Evolutionary conservation across 768 basidiomycete genomes (phyloP).

Genomic region (Heimioporus sp.): DNA sequence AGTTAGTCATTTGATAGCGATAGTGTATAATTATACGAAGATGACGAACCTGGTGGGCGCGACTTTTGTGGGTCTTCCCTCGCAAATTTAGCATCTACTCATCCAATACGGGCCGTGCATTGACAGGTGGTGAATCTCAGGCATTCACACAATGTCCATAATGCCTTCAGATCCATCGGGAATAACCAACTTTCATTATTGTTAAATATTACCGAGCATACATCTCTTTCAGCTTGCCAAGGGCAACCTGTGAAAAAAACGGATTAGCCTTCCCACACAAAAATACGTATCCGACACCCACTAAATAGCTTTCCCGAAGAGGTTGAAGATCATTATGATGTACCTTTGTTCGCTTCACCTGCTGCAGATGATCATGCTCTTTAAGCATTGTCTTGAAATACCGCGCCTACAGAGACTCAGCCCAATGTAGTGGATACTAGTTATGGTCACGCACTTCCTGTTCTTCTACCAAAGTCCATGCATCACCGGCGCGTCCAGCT

Average conservation of each 20-base stretch:
- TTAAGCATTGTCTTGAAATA: constrained; percentile 86
- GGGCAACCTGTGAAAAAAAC: constrained; percentile 22
- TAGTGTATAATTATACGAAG: not conserved
- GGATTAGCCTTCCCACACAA: constrained; percentile 1
- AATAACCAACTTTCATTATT: not conserved
- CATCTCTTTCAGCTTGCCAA: constrained; percentile 26
- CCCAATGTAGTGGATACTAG: not conserved
- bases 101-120: not conserved
- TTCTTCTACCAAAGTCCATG: constrained; percentile 95
- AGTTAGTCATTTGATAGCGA: too few relatives aligned
- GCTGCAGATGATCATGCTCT: constrained; percentile 64
- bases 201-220: constrained; percentile 19
- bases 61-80: not conserved
- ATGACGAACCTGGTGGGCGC: not conserved
- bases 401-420: constrained; percentile 53
- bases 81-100: not conserved
- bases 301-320: constrained; percentile 66
- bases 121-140: not conserved
- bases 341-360: constrained; percentile 67
- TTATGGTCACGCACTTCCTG: constrained; percentile 60
- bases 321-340: constrained; percentile 56
- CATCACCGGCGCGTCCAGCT: constrained; percentile 83
- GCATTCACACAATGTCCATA: not conserved
- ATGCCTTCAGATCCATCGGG: too few relatives aligned
- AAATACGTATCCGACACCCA: constrained; percentile 27